Base-by-base conservation (phyloP, 1,139 yeast genomes). In the Entelexis sorbosivorans region DNA sequence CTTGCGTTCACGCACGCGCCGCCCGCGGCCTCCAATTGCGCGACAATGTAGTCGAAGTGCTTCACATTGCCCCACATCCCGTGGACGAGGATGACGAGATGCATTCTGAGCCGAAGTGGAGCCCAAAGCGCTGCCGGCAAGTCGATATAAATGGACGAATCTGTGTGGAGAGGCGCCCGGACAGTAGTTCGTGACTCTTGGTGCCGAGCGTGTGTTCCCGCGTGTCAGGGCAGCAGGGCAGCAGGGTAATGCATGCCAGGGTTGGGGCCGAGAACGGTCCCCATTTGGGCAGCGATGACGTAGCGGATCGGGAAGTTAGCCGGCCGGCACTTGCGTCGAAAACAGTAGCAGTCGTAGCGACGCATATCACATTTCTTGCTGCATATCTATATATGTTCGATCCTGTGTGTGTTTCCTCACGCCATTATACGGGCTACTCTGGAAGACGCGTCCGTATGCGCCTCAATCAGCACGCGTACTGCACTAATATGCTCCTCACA, bases 1-100 rank as follows among this genome's bases (percentile, higher is more conserved):
- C 26, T 35, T 13, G 29, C 28, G 35, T 35, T 36, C 19, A 46
- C 33, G 10, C 38, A 36, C 9, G 48, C 54, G 19, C 31, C 46
- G 20, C 66, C 64, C n/a, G 51, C 47, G 24, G 49, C 53, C 22
- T 50, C 56, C 33, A 68, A 58, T 54, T 62, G 61, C 33, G 58
- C 60, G 33, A 60, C 58, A 29, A 66, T 68, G 62, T 83, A 82
- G 49, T 73, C 74, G 65, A 86, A 76, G 61, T 86, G 94, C 49
- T 75, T 67, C 8, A 78, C 69, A 52, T 79, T 77, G 2, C 95
- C 95, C 95, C 95, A 85, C 44, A 86, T 73, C 0, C 95, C 95
- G 67, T 85, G 95, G 49, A 82, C 84, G 24, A 86, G 71, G 3
- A 84, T 77, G 10, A 85, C 75, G 45, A 85, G 70, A 64, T 85